Evolutionary conservation across 495 filamentous ascomycete species (phyloP).

Genomic region (Diplogelasinospora grovesii): DNA sequence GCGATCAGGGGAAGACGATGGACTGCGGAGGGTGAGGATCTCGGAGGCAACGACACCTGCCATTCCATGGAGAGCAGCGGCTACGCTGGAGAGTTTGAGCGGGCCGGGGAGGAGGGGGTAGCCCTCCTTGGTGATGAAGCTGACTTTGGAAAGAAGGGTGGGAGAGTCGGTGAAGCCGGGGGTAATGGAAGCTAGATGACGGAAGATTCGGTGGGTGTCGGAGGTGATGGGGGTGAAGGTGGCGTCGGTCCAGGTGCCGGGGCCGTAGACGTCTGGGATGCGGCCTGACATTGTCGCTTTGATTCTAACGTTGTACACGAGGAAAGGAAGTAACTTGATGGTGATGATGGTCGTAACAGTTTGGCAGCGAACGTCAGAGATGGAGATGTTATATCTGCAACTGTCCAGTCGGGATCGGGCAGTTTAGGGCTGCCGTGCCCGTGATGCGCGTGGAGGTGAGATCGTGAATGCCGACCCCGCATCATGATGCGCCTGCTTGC

Average conservation of each 20-base stretch:
- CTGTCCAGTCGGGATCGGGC: no score
- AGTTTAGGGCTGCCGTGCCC: no score
- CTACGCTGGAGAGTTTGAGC: conserved; percentile 22
- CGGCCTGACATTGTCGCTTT: no score
- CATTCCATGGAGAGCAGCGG: conserved; percentile 24
- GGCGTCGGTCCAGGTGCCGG: conserved; percentile 18
- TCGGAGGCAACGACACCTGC: conserved; percentile 22
- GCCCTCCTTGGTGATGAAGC: conserved; percentile 18
- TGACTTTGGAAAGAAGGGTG: conserved; percentile 13
- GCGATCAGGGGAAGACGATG: background rate
- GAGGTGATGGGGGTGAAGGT: conserved; percentile 11
- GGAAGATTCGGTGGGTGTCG: conserved; percentile 19
- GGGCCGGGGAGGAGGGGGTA: conserved; percentile 22
- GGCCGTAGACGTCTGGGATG: conserved; percentile 19
- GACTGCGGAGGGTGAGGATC: conserved; percentile 18
- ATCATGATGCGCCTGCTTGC: no score
- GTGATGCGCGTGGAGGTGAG: no score
- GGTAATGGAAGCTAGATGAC: conserved; percentile 14
- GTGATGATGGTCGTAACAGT: background rate
- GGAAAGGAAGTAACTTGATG: background rate
- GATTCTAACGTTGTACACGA: background rate
- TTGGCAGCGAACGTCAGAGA: no score
- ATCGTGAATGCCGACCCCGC: no score
- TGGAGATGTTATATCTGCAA: no score
- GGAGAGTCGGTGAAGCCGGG: conserved; percentile 19